Conservation (phyloP, 1,284 basidiomycete genomes). For the Malassezia vespertilionis region DNA sequence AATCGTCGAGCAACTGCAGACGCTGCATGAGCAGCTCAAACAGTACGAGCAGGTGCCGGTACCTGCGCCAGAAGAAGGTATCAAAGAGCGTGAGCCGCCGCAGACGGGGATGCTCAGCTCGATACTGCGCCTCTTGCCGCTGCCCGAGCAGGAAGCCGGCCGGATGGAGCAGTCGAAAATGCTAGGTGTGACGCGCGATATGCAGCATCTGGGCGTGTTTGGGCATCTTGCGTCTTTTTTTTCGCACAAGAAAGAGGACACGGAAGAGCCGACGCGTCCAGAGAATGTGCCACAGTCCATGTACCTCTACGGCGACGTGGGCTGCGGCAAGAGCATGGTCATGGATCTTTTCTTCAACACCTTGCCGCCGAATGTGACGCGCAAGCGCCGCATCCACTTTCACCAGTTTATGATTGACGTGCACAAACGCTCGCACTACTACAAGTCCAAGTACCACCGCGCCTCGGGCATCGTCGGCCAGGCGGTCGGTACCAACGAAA, state of each 20-base stretch:
- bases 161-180: conserved; percentile 1
- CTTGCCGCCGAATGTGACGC: conserved; percentile 62
- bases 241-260: conserved; percentile 17
- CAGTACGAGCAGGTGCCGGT: conserved; percentile 52
- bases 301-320: conserved; percentile 94
- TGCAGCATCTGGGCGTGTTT: conserved; percentile 5
- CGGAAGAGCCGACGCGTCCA: conserved; percentile 36
- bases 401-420: conserved; percentile 89
- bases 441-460: conserved; percentile 39
- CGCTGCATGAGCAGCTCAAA: conserved; percentile 63
- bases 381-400: conserved; percentile 83
- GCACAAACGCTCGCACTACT: conserved; percentile 76
- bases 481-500: conserved; percentile 24
- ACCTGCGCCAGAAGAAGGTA: conserved; percentile 29
- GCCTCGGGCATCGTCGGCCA: conserved; percentile 38
- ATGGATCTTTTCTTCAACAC: conserved; percentile 94
- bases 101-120: not conserved
- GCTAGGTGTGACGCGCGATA: not conserved
- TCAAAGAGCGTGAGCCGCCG: conserved; percentile 1
- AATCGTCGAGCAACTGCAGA: conserved; percentile 71
- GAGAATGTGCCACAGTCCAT: conserved; percentile 67
- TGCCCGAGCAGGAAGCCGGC: conserved; percentile 7
- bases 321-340: conserved; percentile 85
- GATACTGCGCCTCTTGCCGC: conserved; percentile 3
- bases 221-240: conserved; percentile 10